Evolutionary conservation across 2,329 filamentous ascomycete genomes (phyloP).

Genomic region (Periconia sp.): DNA sequence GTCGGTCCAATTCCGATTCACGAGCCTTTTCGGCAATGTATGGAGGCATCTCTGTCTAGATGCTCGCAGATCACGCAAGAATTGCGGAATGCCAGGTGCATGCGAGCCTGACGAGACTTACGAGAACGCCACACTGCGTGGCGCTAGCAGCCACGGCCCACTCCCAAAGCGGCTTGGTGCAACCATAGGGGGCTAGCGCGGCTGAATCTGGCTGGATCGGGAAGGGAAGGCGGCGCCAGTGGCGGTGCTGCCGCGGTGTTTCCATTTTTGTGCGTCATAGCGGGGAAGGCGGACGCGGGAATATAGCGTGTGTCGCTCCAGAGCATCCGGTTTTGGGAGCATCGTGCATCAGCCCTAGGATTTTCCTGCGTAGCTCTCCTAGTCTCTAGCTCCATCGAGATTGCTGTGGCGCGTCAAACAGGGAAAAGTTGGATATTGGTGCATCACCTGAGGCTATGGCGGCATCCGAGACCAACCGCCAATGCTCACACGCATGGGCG

Average conservation of each 20-base stretch:
- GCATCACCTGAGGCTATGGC: not conserved
- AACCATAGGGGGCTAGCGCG: too few relatives aligned
- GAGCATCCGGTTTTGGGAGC: conserved; percentile 11
- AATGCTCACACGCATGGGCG: too few relatives aligned
- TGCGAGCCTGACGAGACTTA: too few relatives aligned
- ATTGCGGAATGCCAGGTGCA: too few relatives aligned
- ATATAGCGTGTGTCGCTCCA: too few relatives aligned
- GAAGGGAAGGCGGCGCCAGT: conserved; percentile 1
- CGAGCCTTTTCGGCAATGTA: not conserved
- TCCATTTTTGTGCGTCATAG: conserved; percentile 41
- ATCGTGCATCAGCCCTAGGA: conserved; percentile 10
- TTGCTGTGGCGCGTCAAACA: conserved; percentile 20
- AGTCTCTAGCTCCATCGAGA: conserved; percentile 2
- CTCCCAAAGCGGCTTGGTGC: too few relatives aligned
- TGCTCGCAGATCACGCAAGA: not conserved
- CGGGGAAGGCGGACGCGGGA: conserved; percentile 24
- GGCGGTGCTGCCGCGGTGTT: conserved; percentile 15
- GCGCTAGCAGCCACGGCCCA: too few relatives aligned
- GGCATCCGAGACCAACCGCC: not conserved
- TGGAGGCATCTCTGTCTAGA: conserved; percentile 10
- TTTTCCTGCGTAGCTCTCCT: not conserved
- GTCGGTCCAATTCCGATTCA: too few relatives aligned
- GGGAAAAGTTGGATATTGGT: conserved; percentile 15
- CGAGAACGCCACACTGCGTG: too few relatives aligned
- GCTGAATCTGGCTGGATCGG: too few relatives aligned